These are phyloP conservation scores for Aristolochia contorta DNA, from an alignment of 164 flowering plant genomes.

Conservation along the genomic window DNA sequence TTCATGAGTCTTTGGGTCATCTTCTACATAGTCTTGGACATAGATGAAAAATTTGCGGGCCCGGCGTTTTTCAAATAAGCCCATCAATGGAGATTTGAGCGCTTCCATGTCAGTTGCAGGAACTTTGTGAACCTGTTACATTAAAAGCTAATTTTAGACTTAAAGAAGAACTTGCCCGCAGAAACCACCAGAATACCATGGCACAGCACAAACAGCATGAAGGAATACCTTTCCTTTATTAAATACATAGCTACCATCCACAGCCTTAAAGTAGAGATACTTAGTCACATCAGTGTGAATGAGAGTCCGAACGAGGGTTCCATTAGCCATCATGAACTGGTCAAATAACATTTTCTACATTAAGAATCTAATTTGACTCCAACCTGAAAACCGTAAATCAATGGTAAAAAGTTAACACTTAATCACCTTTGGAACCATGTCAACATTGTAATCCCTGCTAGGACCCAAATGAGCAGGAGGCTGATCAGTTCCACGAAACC, in stretches of 20 bases:
- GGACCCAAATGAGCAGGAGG: conserved; percentile 83
- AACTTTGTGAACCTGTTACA: conserved; percentile 78
- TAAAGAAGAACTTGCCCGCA: neutral
- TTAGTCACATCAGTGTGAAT: conserved; percentile 93
- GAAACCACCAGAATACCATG: neutral
- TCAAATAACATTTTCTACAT: conserved; percentile 4
- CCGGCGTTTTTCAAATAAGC: conserved; percentile 90
- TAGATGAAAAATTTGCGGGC: conserved; percentile 88
- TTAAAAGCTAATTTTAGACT: neutral
- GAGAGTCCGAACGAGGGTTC: conserved; percentile 79
- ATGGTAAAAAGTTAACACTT: neutral
- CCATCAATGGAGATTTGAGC: conserved; percentile 92
- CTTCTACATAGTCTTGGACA: conserved; percentile 81
- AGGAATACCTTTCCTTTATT: conserved; percentile 71
- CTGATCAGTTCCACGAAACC: conserved; percentile 63
- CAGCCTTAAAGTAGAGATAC: conserved; percentile 78
- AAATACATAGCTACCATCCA: conserved; percentile 84
- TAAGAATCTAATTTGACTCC: neutral
- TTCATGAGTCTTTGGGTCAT: conserved; percentile 84
- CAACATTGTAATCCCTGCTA: conserved; percentile 90
- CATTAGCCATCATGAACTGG: conserved; percentile 97
- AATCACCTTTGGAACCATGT: conserved; percentile 88
- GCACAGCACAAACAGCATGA: too few relatives aligned
- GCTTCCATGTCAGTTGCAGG: conserved; percentile 97
- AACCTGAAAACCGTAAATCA: neutral